These are phyloP conservation scores for Jacaranda copaia DNA, from an alignment of 257 asterid genomes.

Conservation along the genomic window DNA sequence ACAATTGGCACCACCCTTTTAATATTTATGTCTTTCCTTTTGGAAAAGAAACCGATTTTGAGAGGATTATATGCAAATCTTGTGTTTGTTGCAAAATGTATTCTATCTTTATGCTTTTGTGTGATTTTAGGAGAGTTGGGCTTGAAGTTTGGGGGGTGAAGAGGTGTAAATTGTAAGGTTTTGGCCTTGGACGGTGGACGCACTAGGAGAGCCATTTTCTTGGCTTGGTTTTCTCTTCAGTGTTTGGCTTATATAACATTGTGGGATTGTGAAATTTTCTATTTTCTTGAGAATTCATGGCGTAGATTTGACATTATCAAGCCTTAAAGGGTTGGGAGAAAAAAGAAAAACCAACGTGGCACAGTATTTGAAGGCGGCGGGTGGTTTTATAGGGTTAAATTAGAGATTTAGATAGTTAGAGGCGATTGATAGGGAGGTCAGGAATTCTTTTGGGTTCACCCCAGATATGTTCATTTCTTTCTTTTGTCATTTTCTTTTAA, in stretches of 20 bases:
- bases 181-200: conserved; percentile 52
- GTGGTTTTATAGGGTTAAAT: conserved; percentile 30
- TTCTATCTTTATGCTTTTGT: conserved; percentile 28
- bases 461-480: conserved; percentile 8
- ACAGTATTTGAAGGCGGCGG: conserved; percentile 48
- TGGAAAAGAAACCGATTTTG: conserved; percentile 29
- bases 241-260: conserved; percentile 34
- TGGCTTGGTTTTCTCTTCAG: conserved; percentile 28
- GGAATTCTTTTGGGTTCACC: conserved; percentile 34
- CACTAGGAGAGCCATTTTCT: conserved; percentile 56
- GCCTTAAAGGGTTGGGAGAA: conserved; percentile 25
- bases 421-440: conserved; percentile 32
- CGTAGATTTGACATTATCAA: conserved; percentile 36
- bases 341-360: conserved; percentile 38
- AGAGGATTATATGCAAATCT: conserved; percentile 16
- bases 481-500: conserved; percentile 45
- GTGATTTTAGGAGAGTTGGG: conserved; percentile 32
- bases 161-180: conserved; percentile 41
- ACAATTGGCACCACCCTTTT: conserved; percentile 46
- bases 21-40: conserved; percentile 12
- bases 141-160: conserved; percentile 26
- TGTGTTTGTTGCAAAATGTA: conserved; percentile 24
- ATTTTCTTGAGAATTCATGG: conserved; percentile 28
- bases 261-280: conserved; percentile 26
- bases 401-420: conserved; percentile 26